phyloP scores from a whole-genome alignment of 192 early-diverging fungal genomes.

The Coemansia aciculifera region DNA sequence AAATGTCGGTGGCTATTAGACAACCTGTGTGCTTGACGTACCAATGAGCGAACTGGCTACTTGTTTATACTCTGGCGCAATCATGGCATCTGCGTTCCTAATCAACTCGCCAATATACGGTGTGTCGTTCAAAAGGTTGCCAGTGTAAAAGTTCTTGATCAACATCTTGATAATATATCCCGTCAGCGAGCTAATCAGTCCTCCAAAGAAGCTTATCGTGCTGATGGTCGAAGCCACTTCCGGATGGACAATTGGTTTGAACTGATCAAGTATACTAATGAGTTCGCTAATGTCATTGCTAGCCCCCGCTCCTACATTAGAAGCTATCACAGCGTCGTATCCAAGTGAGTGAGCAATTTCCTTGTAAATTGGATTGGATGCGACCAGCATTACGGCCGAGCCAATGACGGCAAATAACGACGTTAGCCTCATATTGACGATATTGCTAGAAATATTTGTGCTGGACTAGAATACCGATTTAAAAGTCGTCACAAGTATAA shows the following conservation, averaged over 20 bases:
- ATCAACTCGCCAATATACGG: constrained; percentile 52
- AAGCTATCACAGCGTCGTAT: constrained; percentile 24
- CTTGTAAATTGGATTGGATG: constrained; percentile 29
- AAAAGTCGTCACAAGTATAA: background rate
- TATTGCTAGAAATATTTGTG: background rate
- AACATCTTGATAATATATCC: constrained; percentile 26
- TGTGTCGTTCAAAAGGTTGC: constrained; percentile 39
- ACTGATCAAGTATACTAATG: constrained; percentile 25
- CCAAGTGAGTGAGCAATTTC: constrained; percentile 42
- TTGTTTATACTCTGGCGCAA: constrained; percentile 22
- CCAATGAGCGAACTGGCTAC: constrained; percentile 9
- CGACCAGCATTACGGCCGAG: background rate
- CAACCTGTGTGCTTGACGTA: background rate
- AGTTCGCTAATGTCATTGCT: constrained; percentile 22
- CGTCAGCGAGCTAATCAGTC: constrained; percentile 27
- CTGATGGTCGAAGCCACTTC: constrained; percentile 23
- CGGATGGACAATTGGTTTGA: constrained; percentile 44
- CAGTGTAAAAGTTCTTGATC: constrained; percentile 27
- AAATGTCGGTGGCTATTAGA: background rate
- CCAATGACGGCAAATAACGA: background rate
- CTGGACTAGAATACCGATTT: background rate
- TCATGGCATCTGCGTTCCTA: constrained; percentile 25
- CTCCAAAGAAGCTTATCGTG: constrained; percentile 25
- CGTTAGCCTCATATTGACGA: background rate
- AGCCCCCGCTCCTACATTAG: constrained; percentile 24